Percentiles rank a stretch among this genome's conserved stretches.
Evolutionary conservation across 2,329 filamentous ascomycete genomes (phyloP).

Genomic region (Trichoderma lentiforme): DNA sequence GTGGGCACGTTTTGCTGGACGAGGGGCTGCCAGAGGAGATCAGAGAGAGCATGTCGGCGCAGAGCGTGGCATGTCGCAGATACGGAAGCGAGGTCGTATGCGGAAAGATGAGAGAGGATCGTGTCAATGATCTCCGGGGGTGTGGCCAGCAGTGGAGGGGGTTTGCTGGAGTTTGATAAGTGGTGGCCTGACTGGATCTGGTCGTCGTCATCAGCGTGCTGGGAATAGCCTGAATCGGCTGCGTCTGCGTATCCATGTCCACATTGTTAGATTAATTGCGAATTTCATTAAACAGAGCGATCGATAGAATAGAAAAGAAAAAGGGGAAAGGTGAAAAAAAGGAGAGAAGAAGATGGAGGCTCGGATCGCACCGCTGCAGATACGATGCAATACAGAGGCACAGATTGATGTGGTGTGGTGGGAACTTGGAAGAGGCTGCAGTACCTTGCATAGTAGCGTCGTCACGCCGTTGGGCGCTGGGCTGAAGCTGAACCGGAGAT

Average conservation of each 20-base stretch:
- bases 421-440: slow-evolving; percentile 6
- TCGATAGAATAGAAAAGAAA: neutral
- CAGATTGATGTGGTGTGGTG: neutral
- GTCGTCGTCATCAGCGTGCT: neutral
- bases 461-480: slow-evolving; percentile 9
- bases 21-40: slow-evolving; percentile 68
- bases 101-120: slow-evolving; percentile 65
- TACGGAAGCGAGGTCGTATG: slow-evolving; percentile 59
- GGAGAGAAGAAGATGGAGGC: no score
- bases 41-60: slow-evolving; percentile 56
- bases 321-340: neutral
- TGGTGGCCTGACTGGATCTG: neutral
- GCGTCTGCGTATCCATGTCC: neutral
- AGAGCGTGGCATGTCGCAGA: slow-evolving; percentile 62
- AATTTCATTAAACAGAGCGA: no score
- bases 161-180: neutral
- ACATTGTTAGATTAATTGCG: neutral
- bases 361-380: neutral
- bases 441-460: slow-evolving; percentile 14
- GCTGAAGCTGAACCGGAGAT: neutral
- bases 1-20: slow-evolving; percentile 67
- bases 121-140: slow-evolving; percentile 72
- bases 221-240: neutral
- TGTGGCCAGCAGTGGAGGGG: slow-evolving; percentile 48
- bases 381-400: neutral